Percentiles rank a stretch among this genome's conserved stretches.
Conservation (phyloP, 495 filamentous ascomycete genomes). For the Aspergillus bridgeri region DNA sequence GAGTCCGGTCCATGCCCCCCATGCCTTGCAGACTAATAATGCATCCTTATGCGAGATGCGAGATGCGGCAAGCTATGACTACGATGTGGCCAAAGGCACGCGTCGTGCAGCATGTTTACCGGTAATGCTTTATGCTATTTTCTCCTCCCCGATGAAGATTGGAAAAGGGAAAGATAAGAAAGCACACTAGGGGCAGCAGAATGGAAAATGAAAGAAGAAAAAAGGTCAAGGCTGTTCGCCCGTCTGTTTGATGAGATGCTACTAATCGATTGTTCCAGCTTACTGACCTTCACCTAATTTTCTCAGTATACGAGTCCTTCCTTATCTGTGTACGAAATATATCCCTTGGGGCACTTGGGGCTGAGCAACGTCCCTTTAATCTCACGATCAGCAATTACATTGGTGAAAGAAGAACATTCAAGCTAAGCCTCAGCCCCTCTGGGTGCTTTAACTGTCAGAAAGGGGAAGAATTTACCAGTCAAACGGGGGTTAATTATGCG, state of each 20-base stretch:
- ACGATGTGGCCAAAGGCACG: neutral
- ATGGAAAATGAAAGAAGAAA: neutral
- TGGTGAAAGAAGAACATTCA: neutral
- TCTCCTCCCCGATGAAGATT: neutral
- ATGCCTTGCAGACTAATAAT: neutral
- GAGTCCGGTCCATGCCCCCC: neutral
- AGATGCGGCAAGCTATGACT: too few relatives aligned
- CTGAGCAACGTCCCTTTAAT: conserved; percentile 7
- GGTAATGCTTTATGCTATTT: neutral
- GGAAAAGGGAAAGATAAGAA: neutral
- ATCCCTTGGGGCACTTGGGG: neutral
- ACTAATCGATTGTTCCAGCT: neutral
- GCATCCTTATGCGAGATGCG: neutral
- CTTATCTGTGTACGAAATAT: neutral
- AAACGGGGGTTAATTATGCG: conserved; percentile 1
- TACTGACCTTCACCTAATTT: neutral
- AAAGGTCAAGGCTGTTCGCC: neutral
- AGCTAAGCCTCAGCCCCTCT: neutral
- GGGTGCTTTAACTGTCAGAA: neutral
- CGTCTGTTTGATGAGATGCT: neutral
- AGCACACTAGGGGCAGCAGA: too few relatives aligned
- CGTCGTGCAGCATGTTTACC: neutral
- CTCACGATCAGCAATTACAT: conserved; percentile 3
- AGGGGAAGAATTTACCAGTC: conserved; percentile 1
- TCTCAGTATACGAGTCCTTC: neutral